These are phyloP conservation scores for Houttuynia cordata DNA, from an alignment of 164 flowering plant genomes.

Conservation along the genomic window DNA sequence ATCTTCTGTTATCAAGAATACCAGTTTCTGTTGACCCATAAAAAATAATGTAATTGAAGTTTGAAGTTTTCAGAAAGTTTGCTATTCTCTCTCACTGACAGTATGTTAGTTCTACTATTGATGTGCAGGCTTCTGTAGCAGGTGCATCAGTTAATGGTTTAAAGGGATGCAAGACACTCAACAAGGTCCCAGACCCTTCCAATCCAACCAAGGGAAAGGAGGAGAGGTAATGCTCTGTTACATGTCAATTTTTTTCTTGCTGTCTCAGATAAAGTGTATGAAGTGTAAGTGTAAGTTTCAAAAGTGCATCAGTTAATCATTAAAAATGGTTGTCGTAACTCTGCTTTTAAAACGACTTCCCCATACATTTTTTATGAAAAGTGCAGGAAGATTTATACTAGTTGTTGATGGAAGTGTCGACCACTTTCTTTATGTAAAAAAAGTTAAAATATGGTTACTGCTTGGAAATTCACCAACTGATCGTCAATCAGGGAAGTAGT, in stretches of 20 bases:
- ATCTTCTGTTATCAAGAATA: neutral
- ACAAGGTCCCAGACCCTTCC: slow-evolving; percentile 85
- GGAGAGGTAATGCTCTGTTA: slow-evolving; percentile 46
- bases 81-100: neutral
- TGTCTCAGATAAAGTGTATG: neutral
- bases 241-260: neutral
- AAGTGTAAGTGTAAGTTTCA: neutral
- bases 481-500: slow-evolving; percentile 48
- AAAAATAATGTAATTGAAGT: no score
- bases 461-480: neutral
- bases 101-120: neutral
- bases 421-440: neutral
- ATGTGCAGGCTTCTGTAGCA: slow-evolving; percentile 57
- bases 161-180: slow-evolving; percentile 82
- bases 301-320: no score
- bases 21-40: no score
- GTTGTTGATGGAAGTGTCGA: neutral
- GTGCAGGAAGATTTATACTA: no score
- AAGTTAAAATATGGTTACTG: neutral
- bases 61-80: neutral
- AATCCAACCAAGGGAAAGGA: slow-evolving; percentile 74
- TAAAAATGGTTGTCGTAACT: no score
- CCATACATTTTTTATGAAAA: neutral
- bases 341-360: no score
- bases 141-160: slow-evolving; percentile 74